Evolutionary conservation across 177 flowering plant species (phyloP).

Genomic region (Viscum album): DNA sequence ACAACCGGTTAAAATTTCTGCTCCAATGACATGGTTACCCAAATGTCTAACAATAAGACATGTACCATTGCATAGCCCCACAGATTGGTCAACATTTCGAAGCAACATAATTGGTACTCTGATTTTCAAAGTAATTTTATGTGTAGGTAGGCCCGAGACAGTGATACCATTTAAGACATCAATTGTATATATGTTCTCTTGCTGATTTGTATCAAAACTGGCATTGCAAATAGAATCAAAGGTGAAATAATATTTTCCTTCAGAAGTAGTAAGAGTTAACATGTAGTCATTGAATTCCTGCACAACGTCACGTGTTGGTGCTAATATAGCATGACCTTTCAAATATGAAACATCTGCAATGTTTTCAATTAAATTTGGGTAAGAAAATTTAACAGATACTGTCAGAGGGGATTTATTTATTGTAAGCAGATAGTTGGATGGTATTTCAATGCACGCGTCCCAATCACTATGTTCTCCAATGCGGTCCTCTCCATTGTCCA

Average conservation of each 20-base stretch:
- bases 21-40: background rate
- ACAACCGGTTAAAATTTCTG: background rate
- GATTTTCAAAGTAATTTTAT: background rate
- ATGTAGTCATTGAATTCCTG: slow-evolving; percentile 1
- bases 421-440: background rate
- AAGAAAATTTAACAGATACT: background rate
- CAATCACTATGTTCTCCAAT: background rate
- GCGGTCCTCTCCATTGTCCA: background rate
- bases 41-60: background rate
- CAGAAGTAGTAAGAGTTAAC: too few species aligned
- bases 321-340: slow-evolving; percentile 4
- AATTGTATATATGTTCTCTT: too few species aligned
- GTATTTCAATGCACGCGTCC: background rate
- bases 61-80: slow-evolving; percentile 11
- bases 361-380: background rate
- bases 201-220: too few species aligned
- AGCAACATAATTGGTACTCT: slow-evolving; percentile 3
- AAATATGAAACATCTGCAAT: background rate
- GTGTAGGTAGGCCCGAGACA: background rate
- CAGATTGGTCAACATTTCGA: background rate
- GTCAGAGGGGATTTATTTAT: background rate
- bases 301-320: background rate
- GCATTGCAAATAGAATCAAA: too few species aligned
- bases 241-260: too few species aligned
- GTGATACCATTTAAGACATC: background rate